Base-by-base conservation (phyloP, 2,329 filamentous ascomycete species). In the Metarhizium robertsii region DNA sequence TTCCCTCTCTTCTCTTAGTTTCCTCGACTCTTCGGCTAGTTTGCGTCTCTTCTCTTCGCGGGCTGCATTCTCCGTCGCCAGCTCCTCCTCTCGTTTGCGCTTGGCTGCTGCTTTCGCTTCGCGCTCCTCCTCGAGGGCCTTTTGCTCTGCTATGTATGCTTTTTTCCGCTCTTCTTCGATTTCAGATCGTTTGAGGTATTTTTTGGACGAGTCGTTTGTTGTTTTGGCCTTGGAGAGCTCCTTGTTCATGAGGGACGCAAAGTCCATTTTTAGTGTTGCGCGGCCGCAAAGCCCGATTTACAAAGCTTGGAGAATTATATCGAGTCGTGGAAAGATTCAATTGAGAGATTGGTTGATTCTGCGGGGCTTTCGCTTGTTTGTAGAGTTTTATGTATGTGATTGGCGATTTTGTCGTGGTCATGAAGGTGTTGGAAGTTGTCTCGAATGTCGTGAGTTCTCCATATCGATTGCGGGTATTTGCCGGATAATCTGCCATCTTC, bases 211-310 rank as follows among this genome's bases (percentile, higher is more conserved):
- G 53, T 73, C 62, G 46, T 73, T 61, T 46, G 72, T 62, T 54
- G 79, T 73, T 70, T 90, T 90, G 62, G 86, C 79, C 71, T 94
- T 95, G 65, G 88, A 84, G 66, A 99, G 94, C 72, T 96, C 91
- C 67, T 90, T 88, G 65, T 88, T 85, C 90, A 99, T 95, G 50
- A 99, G 77, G 40, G 90, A 83, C 58, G 91, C 91, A 76, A 99
- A 99, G 72, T 99, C 92, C 94, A 99, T 45, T 20, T 45, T 16
- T 99, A 62, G 59, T 77, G 67, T 59, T 30, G 42, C 7, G 40
- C 40, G 30, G 32, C 25, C 34, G 50, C 29, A 20, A 16, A 34
- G 32, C 32, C 32, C 32, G 32, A 8, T 34, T 11, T 34, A 34
- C 32, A 34, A 34, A 34, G 2, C 2, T 34, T 34, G 32, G 5